These are phyloP conservation scores for Schizophyllum amplum DNA, from an alignment of 1,284 basidiomycete genomes.

Conservation along the genomic window DNA sequence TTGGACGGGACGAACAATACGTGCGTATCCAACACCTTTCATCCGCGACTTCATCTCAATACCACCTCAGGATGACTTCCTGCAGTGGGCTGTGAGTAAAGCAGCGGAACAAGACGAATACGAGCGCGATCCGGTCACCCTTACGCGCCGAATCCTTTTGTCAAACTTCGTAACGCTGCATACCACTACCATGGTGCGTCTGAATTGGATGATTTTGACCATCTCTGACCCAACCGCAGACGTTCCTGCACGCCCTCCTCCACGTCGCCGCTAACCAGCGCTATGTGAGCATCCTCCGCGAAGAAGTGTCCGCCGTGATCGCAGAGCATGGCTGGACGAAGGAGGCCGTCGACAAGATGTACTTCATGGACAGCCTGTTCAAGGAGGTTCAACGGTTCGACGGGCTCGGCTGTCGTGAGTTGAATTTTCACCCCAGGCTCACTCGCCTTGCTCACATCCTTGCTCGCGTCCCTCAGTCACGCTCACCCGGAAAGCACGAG, in stretches of 20 bases:
- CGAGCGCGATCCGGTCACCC: slow-evolving; percentile 14
- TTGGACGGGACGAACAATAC: not conserved
- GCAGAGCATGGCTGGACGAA: slow-evolving; percentile 37
- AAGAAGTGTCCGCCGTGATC: slow-evolving; percentile 32
- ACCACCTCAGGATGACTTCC: not conserved
- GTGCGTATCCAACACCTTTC: not conserved
- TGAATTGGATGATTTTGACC: not conserved
- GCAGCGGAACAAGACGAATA: not conserved
- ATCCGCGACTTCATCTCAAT: too few species aligned
- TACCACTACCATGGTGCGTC: not conserved
- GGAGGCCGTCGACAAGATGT: slow-evolving; percentile 29
- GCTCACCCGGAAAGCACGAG: slow-evolving; percentile 12
- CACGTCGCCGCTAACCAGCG: slow-evolving; percentile 29
- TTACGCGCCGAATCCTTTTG: not conserved
- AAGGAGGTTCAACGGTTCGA: slow-evolving; percentile 23
- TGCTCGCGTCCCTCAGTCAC: slow-evolving; percentile 14
- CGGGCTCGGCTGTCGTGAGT: slow-evolving; percentile 18
- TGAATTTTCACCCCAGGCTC: slow-evolving; percentile 13
- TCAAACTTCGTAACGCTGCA: not conserved
- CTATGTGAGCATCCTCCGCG: slow-evolving; percentile 29
- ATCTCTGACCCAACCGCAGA: slow-evolving; percentile 6
- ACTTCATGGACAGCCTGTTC: slow-evolving; percentile 38
- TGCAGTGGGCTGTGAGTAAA: not conserved
- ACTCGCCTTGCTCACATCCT: not conserved
- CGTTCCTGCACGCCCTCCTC: slow-evolving; percentile 27